Percentiles rank a stretch among this genome's conserved stretches.
Conservation (phyloP, 2,329 filamentous ascomycete genomes). For the Penicillium expansum region DNA sequence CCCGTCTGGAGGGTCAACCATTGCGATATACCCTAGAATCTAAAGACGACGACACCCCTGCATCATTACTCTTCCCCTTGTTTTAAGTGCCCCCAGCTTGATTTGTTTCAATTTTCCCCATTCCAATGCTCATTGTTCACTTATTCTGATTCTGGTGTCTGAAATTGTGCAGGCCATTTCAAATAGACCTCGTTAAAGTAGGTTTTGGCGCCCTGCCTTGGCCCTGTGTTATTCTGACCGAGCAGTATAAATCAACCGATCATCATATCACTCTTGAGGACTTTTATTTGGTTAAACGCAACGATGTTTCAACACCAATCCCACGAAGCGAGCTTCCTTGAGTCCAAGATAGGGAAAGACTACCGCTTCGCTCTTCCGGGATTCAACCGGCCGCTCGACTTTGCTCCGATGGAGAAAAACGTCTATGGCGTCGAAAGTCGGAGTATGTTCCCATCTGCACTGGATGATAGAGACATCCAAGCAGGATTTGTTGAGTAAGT, state of each 20-base stretch:
- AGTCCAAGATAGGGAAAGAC: slow-evolving; percentile 10
- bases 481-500: slow-evolving; percentile 30
- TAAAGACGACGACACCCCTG: slow-evolving; percentile 23
- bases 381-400: slow-evolving; percentile 33
- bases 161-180: not conserved
- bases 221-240: not conserved
- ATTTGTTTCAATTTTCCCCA: not conserved
- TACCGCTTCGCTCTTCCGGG: slow-evolving; percentile 32
- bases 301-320: slow-evolving; percentile 24
- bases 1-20: not conserved
- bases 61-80: slow-evolving; percentile 16
- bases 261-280: not conserved
- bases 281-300: not conserved
- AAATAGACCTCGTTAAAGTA: not conserved
- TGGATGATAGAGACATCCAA: slow-evolving; percentile 34
- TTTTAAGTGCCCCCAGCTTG: not conserved
- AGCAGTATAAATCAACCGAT: not conserved
- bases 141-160: not conserved
- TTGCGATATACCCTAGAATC: not conserved
- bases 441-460: slow-evolving; percentile 33
- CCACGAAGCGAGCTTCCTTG: slow-evolving; percentile 10
- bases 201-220: not conserved
- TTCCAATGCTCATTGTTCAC: not conserved
- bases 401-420: slow-evolving; percentile 22
- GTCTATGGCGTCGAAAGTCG: slow-evolving; percentile 30